Conservation (phyloP, 2,329 filamentous ascomycete genomes). For the Calonectria henricotiae region DNA sequence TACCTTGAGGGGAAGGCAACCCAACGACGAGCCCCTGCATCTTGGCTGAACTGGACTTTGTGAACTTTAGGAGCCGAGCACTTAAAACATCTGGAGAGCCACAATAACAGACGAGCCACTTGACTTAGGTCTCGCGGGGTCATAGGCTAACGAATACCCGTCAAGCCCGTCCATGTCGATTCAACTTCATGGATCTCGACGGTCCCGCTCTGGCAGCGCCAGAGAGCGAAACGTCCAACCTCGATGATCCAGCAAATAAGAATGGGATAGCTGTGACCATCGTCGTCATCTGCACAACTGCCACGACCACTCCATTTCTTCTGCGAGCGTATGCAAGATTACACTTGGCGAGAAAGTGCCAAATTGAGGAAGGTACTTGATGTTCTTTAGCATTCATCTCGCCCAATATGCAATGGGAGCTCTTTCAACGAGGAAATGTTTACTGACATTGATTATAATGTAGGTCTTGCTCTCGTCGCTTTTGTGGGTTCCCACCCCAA, state of each 20-base stretch:
- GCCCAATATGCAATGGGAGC: background rate
- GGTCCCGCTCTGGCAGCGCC: conserved; percentile 17
- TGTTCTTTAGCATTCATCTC: background rate
- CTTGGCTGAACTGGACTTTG: background rate
- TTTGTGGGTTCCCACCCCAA: background rate
- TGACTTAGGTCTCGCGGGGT: background rate
- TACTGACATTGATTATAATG: background rate
- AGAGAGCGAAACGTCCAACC: conserved; percentile 5
- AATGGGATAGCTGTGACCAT: background rate
- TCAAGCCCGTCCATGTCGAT: background rate
- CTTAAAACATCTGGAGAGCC: background rate
- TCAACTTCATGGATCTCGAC: conserved; percentile 5
- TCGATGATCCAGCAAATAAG: background rate
- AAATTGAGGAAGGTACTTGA: conserved; percentile 3
- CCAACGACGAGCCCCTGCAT: background rate
- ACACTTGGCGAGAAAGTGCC: background rate
- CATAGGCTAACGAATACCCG: background rate
- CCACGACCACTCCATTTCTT: background rate
- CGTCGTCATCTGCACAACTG: background rate
- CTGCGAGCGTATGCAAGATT: background rate
- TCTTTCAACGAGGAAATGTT: background rate
- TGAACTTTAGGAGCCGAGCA: background rate
- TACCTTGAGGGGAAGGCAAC: background rate
- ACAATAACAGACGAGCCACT: background rate
- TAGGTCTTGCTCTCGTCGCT: background rate